phyloP scores from a whole-genome alignment of 2,329 filamentous ascomycete species.

The Blastomyces emzantsi region DNA sequence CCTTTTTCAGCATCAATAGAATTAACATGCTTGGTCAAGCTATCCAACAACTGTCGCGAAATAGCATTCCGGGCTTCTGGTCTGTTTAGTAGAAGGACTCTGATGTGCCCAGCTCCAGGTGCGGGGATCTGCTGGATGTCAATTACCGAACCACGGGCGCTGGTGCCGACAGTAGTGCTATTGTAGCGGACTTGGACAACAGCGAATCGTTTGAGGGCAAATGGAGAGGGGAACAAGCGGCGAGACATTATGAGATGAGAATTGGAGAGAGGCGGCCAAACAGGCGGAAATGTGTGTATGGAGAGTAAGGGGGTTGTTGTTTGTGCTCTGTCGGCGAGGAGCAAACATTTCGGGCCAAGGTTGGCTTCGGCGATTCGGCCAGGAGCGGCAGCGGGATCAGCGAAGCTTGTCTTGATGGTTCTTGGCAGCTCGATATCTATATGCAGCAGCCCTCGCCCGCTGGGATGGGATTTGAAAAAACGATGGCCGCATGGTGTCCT shows the following conservation, averaged over 20 bases:
- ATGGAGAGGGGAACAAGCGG: constrained; percentile 19
- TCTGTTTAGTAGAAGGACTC: constrained; percentile 78
- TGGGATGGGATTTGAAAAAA: background rate
- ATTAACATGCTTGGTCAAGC: constrained; percentile 63
- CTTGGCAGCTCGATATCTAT: background rate
- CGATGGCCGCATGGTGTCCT: background rate
- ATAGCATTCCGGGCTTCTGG: constrained; percentile 84
- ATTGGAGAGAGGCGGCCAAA: background rate
- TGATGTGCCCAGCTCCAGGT: constrained; percentile 71
- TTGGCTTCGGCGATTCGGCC: background rate
- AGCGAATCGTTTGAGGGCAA: constrained; percentile 20
- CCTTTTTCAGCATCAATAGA: constrained; percentile 54
- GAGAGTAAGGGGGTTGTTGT: background rate
- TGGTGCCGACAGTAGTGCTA: constrained; percentile 27
- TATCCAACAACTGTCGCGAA: constrained; percentile 64
- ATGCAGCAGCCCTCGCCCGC: background rate
- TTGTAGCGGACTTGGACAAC: constrained; percentile 22
- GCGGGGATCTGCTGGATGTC: constrained; percentile 67
- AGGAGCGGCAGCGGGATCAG: background rate
- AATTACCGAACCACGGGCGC: constrained; percentile 38
- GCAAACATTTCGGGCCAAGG: background rate
- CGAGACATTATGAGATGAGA: constrained; percentile 20
- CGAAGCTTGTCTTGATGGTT: background rate
- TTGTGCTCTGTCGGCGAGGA: background rate
- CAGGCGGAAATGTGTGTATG: background rate